These are phyloP conservation scores for Collybia sp. DNA, from an alignment of 768 basidiomycete genomes.

Conservation along the genomic window DNA sequence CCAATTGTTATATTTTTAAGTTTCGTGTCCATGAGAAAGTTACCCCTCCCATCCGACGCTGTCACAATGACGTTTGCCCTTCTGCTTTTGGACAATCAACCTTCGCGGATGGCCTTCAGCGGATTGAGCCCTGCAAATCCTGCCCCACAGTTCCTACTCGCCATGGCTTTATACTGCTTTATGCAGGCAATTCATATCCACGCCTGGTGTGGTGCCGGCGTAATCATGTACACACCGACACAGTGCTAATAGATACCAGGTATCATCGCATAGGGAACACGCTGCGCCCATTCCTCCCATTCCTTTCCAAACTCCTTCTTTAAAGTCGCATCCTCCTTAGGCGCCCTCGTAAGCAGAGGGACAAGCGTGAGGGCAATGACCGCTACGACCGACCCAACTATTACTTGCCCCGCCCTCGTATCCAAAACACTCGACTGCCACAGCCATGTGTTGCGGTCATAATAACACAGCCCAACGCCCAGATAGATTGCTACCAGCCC, in stretches of 20 bases:
- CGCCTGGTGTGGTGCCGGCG: too few relatives aligned
- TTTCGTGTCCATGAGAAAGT: too few relatives aligned
- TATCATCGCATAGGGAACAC: conserved; percentile 21
- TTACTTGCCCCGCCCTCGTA: conserved; percentile 4
- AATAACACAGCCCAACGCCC: conserved; percentile 9
- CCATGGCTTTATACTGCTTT: too few relatives aligned
- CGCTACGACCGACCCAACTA: neutral
- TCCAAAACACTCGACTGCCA: conserved; percentile 10
- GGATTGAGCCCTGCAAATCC: too few relatives aligned
- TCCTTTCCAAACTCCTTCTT: conserved; percentile 22
- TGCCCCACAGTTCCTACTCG: too few relatives aligned
- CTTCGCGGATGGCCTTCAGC: too few relatives aligned
- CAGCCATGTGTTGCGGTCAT: conserved; percentile 6
- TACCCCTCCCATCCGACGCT: too few relatives aligned
- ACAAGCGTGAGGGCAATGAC: neutral
- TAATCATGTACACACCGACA: too few relatives aligned
- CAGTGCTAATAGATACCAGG: conserved; percentile 20
- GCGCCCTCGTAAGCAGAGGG: conserved; percentile 9
- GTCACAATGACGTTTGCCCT: too few relatives aligned
- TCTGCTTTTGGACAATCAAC: too few relatives aligned
- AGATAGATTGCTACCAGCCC: conserved; percentile 9
- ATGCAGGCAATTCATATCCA: too few relatives aligned
- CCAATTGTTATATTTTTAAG: too few relatives aligned
- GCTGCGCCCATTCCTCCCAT: conserved; percentile 23
- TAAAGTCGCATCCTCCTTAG: conserved; percentile 24